phyloP scores from a whole-genome alignment of 345 rosid species.

The Pugionium dolabratum region DNA sequence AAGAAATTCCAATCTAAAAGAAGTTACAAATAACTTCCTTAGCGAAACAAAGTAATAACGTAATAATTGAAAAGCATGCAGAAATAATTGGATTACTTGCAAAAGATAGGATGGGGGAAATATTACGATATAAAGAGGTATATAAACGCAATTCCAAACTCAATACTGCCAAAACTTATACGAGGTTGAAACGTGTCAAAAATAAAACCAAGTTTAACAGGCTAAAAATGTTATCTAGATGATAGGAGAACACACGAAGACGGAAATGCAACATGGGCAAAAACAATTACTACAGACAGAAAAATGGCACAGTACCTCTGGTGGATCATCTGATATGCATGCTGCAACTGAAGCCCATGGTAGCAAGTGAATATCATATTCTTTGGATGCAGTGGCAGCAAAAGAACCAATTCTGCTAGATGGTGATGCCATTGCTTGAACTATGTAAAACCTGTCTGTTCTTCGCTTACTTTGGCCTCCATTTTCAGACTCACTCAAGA shows the following conservation, averaged over 20 bases:
- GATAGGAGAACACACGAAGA: conserved; percentile 4
- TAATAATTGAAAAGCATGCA: conserved; percentile 11
- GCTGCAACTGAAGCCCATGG: conserved; percentile 99
- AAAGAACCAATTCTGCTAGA: conserved; percentile 74
- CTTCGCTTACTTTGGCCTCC: conserved; percentile 54
- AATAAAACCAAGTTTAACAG: not conserved
- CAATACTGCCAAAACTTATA: conserved; percentile 24
- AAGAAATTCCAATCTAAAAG: conserved; percentile 23
- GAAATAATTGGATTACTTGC: conserved; percentile 5
- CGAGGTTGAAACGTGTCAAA: not conserved
- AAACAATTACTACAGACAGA: conserved; percentile 6
- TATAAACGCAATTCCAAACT: not conserved
- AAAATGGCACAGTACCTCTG: conserved; percentile 50
- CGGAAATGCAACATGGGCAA: not conserved
- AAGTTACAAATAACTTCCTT: conserved; percentile 19
- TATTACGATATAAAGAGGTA: not conserved
- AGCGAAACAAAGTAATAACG: conserved; percentile 1
- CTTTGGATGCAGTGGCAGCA: conserved; percentile 83
- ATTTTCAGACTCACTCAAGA: conserved; percentile 57
- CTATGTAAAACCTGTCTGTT: conserved; percentile 66
- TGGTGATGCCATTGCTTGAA: conserved; percentile 80
- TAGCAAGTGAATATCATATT: conserved; percentile 83
- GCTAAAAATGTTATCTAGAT: not conserved
- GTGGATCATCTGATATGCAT: conserved; percentile 63
- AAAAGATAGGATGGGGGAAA: not conserved